Percentiles rank a stretch among this genome's conserved stretches.
Evolutionary conservation across 805 yeast species (phyloP).

Genomic region (Cyberlindnera euphorbiae): DNA sequence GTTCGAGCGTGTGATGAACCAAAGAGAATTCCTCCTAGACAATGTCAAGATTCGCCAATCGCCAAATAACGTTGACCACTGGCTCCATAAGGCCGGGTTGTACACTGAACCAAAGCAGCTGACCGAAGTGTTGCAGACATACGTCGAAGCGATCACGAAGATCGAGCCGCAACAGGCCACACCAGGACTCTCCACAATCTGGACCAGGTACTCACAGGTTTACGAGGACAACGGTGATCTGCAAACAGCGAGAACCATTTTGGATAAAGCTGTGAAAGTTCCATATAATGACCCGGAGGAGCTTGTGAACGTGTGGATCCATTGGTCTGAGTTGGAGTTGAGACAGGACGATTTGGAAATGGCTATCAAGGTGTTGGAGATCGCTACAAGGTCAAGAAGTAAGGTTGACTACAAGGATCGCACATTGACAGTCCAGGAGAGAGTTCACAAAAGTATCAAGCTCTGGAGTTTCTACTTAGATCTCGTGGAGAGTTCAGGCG

Average conservation of each 20-base stretch:
- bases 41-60: conserved; percentile 64
- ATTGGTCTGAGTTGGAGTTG: conserved; percentile 70
- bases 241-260: conserved; percentile 56
- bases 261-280: conserved; percentile 62
- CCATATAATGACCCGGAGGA: conserved; percentile 63
- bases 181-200: conserved; percentile 49
- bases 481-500: conserved; percentile 53
- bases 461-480: conserved; percentile 77
- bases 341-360: conserved; percentile 41
- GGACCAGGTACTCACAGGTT: conserved; percentile 65
- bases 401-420: conserved; percentile 36
- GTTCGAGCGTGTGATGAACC: conserved; percentile 52
- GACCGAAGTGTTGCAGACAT: conserved; percentile 47
- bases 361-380: conserved; percentile 37
- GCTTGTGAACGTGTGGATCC: conserved; percentile 61
- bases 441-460: conserved; percentile 54
- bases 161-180: conserved; percentile 56
- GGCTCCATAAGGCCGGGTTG: conserved; percentile 60
- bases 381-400: conserved; percentile 38
- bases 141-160: conserved; percentile 57
- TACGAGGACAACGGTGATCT: conserved; percentile 55
- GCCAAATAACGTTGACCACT: conserved; percentile 54
- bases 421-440: conserved; percentile 46
- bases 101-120: conserved; percentile 33
- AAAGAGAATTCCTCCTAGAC: conserved; percentile 53